These are phyloP conservation scores for Boletus eberwhitei DNA, from an alignment of 768 basidiomycete species.

Conservation along the genomic window DNA sequence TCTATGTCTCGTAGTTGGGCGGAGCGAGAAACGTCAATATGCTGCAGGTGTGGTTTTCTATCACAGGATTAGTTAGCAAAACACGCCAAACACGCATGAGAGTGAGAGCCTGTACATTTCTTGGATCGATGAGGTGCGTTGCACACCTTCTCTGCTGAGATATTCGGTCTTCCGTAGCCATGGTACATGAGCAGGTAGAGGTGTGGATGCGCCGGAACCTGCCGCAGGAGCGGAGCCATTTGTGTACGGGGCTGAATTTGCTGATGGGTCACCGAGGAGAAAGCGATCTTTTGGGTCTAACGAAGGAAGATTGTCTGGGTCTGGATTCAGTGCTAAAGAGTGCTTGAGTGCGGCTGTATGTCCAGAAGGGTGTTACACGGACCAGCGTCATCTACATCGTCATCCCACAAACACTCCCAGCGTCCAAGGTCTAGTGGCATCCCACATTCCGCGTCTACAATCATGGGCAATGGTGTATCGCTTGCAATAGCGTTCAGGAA, in stretches of 20 bases:
- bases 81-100: background rate
- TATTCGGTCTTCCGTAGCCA: conserved; percentile 96
- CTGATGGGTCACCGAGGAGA: conserved; percentile 65
- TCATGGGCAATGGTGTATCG: conserved; percentile 87
- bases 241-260: conserved; percentile 41
- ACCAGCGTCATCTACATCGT: conserved; percentile 70
- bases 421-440: conserved; percentile 90
- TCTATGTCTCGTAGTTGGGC: conserved; percentile 81
- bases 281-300: conserved; percentile 76
- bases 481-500: conserved; percentile 79
- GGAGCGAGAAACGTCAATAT: conserved; percentile 67
- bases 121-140: conserved; percentile 38
- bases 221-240: conserved; percentile 35
- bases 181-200: conserved; percentile 61
- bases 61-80: conserved; percentile 14
- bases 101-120: conserved; percentile 50
- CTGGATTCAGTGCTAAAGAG: conserved; percentile 59
- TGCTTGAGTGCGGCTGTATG: background rate
- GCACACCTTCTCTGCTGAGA: conserved; percentile 60
- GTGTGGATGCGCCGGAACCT: conserved; percentile 41
- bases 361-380: conserved; percentile 19
- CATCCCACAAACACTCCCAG: conserved; percentile 83
- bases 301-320: conserved; percentile 50
- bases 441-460: conserved; percentile 94
- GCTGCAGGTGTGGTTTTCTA: conserved; percentile 46